Conservation (phyloP, 305 asterid genomes). For the Solanum hybrid region DNA sequence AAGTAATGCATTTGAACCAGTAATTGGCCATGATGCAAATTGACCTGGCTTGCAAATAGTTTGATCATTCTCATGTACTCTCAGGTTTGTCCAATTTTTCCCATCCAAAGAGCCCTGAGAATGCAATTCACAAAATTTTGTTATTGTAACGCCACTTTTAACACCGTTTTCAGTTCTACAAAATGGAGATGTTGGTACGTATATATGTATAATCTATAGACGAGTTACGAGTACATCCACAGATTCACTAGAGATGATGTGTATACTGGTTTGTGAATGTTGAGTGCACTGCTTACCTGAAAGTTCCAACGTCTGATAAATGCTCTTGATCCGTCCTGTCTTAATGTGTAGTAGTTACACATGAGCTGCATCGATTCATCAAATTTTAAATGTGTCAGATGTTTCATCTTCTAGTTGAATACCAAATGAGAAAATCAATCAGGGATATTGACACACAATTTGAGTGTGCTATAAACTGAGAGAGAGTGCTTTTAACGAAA, state of each 20-base stretch:
- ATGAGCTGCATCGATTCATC: conserved; percentile 49
- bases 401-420: neutral
- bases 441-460: neutral
- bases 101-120: conserved; percentile 86
- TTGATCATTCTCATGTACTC: conserved; percentile 70
- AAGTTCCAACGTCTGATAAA: conserved; percentile 77
- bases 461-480: neutral
- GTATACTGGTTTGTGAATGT: neutral
- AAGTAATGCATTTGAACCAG: conserved; percentile 69
- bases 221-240: neutral
- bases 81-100: conserved; percentile 68
- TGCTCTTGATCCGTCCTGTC: conserved; percentile 91
- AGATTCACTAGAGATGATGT: neutral
- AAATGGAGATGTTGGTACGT: neutral
- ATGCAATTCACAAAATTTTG: neutral
- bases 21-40: conserved; percentile 81
- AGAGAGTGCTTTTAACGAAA: neutral
- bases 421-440: neutral
- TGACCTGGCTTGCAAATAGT: conserved; percentile 79
- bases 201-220: neutral
- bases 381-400: neutral
- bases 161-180: neutral
- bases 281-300: conserved; percentile 36
- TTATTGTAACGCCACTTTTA: neutral
- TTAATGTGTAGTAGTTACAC: conserved; percentile 90